Evolutionary conservation across 75 land plant species (phyloP).

Genomic region (Azolla pinnata): DNA sequence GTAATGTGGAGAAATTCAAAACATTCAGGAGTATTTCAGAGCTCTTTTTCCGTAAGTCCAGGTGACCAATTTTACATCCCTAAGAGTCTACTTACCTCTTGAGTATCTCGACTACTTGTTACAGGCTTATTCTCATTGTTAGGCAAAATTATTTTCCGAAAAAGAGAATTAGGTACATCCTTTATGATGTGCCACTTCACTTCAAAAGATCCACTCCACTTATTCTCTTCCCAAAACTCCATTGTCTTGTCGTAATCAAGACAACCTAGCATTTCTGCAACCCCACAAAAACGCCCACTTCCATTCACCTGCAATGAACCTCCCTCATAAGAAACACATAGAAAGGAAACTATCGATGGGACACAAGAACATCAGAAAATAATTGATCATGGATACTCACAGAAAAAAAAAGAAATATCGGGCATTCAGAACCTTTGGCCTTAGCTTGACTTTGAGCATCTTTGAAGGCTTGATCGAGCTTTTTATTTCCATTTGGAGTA

Average conservation of each 20-base stretch:
- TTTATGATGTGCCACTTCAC: constrained; percentile 88
- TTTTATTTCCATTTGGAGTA: constrained; percentile 55
- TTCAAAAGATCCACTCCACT: constrained; percentile 82
- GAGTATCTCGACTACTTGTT: constrained; percentile 77
- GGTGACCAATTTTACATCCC: background rate
- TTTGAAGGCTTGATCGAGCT: constrained; percentile 33
- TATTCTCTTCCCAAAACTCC: constrained; percentile 90
- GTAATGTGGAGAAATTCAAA: background rate
- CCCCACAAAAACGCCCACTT: constrained; percentile 89
- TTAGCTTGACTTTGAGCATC: constrained; percentile 31
- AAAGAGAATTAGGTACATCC: constrained; percentile 63
- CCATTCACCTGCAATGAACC: constrained; percentile 63
- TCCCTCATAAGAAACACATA: no score
- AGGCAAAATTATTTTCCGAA: constrained; percentile 66
- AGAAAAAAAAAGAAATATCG: constrained; percentile 54
- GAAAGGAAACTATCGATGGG: no score
- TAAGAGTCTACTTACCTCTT: constrained; percentile 40
- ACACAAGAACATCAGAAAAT: no score
- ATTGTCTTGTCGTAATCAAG: constrained; percentile 63
- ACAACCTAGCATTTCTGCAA: constrained; percentile 82
- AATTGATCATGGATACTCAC: constrained; percentile 30
- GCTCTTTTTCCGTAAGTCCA: background rate
- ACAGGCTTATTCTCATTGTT: constrained; percentile 86
- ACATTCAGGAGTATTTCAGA: background rate
- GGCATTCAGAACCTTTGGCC: constrained; percentile 29